Evolutionary conservation across 2,329 filamentous ascomycete species (phyloP).

Genomic region (Aspergillus niger): DNA sequence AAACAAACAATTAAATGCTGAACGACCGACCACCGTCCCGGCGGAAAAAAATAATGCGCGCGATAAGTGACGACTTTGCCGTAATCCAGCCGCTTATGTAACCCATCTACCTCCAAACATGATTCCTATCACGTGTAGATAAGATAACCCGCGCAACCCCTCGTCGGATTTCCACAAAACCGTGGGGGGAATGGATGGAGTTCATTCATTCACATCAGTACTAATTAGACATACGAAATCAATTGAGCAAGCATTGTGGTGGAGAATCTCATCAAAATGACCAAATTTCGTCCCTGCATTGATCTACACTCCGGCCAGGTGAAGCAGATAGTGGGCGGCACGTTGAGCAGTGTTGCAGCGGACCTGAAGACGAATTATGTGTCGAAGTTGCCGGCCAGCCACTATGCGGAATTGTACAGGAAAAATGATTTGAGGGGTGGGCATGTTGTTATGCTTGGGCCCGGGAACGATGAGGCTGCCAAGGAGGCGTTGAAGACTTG

Average conservation of each 20-base stretch:
- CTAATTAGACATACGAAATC: no score
- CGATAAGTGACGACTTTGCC: not conserved
- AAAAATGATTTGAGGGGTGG: slow-evolving; percentile 73
- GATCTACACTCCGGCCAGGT: slow-evolving; percentile 96
- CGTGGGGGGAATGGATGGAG: slow-evolving; percentile 15
- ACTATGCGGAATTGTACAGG: slow-evolving; percentile 82
- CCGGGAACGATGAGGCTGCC: slow-evolving; percentile 80
- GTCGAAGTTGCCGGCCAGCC: slow-evolving; percentile 75
- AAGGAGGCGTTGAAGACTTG: slow-evolving; percentile 75
- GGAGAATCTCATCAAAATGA: slow-evolving; percentile 62
- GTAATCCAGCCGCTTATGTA: not conserved
- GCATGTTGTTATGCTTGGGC: slow-evolving; percentile 95
- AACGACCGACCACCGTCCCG: not conserved
- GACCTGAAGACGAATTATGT: slow-evolving; percentile 89
- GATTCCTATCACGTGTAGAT: slow-evolving; percentile 39
- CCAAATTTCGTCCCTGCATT: slow-evolving; percentile 91
- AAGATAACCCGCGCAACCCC: slow-evolving; percentile 32
- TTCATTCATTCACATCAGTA: no score
- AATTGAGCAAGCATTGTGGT: no score
- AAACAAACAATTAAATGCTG: not conserved
- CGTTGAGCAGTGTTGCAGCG: slow-evolving; percentile 67
- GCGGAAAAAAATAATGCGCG: not conserved
- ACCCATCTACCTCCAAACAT: slow-evolving; percentile 5
- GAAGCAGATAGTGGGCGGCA: slow-evolving; percentile 97
- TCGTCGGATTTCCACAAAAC: slow-evolving; percentile 15